Conservation (phyloP, 163 green algal species). For the Scenedesmus sp. region DNA sequence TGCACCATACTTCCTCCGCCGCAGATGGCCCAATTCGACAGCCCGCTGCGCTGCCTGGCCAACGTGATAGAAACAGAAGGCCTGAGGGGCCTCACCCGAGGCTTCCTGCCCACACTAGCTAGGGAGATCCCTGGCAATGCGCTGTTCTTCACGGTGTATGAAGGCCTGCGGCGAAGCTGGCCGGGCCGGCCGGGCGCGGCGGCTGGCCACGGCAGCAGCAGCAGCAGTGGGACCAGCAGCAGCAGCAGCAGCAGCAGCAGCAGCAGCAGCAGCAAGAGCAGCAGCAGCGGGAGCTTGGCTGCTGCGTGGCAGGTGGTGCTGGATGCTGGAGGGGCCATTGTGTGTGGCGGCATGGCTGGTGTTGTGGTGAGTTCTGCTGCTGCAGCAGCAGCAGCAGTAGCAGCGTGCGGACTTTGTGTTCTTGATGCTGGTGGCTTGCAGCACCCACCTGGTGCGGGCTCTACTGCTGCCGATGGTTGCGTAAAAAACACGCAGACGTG, state of each 20-base stretch:
- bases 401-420: not conserved
- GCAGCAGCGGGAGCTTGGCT: not conserved
- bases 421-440: not conserved
- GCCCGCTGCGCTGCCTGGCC: conserved; percentile 69
- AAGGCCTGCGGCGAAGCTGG: conserved; percentile 59
- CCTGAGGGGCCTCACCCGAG: conserved; percentile 75
- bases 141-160: conserved; percentile 87
- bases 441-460: not conserved
- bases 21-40: conserved; percentile 67
- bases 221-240: conserved; percentile 22
- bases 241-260: conserved; percentile 26
- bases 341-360: conserved; percentile 84
- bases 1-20: conserved; percentile 36
- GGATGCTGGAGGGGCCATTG: conserved; percentile 55
- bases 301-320: conserved; percentile 8
- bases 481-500: not conserved
- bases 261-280: conserved; percentile 11
- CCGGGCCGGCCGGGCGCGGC: not conserved
- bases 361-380: conserved; percentile 68
- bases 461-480: not conserved
- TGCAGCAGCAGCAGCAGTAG: not conserved
- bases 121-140: conserved; percentile 86
- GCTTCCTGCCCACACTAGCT: conserved; percentile 78
- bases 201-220: not conserved
- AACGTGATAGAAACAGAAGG: conserved; percentile 75